Conservation (phyloP, 352 stramenopile species). For the Phytophthora macrochlamydospora region DNA sequence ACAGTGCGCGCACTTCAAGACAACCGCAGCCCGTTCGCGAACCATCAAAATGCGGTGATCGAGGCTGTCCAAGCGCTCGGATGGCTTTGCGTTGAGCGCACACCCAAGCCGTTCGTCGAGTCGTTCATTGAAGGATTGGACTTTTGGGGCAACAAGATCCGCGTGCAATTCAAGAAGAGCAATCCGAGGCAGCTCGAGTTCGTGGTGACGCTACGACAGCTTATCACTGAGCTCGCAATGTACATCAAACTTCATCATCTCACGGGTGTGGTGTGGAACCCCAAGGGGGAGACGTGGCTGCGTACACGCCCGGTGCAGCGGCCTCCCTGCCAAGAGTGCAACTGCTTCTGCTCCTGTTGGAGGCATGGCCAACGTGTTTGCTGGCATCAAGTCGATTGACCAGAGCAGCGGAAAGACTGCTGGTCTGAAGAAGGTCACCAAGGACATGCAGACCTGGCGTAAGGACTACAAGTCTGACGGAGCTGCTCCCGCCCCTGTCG, state of each 20-base stretch:
- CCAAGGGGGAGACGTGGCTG: slow-evolving; percentile 62
- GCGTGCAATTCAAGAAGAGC: slow-evolving; percentile 95
- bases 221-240: slow-evolving; percentile 90
- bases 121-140: slow-evolving; percentile 94
- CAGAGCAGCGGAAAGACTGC: slow-evolving; percentile 93
- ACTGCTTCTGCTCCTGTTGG: slow-evolving; percentile 43
- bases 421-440: slow-evolving; percentile 95
- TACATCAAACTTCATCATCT: slow-evolving; percentile 97
- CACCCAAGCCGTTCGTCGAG: slow-evolving; percentile 95
- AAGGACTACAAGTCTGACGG: slow-evolving; percentile 91
- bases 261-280: slow-evolving; percentile 95
- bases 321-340: slow-evolving; percentile 26
- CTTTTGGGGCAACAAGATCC: slow-evolving; percentile 98
- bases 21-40: slow-evolving; percentile 82
- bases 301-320: slow-evolving; percentile 42
- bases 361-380: slow-evolving; percentile 87
- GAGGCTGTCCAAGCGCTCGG: slow-evolving; percentile 85
- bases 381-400: slow-evolving; percentile 86
- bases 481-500: slow-evolving; percentile 21
- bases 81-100: slow-evolving; percentile 82
- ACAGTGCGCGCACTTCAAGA: slow-evolving; percentile 79
- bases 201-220: slow-evolving; percentile 92
- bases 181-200: slow-evolving; percentile 93
- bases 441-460: slow-evolving; percentile 97
- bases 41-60: slow-evolving; percentile 90